Evolutionary conservation across 345 rosid genomes (phyloP), one percentile per base, ranked within the genome.

Genomic region (Cardamine chenopodiifolia): DNA sequence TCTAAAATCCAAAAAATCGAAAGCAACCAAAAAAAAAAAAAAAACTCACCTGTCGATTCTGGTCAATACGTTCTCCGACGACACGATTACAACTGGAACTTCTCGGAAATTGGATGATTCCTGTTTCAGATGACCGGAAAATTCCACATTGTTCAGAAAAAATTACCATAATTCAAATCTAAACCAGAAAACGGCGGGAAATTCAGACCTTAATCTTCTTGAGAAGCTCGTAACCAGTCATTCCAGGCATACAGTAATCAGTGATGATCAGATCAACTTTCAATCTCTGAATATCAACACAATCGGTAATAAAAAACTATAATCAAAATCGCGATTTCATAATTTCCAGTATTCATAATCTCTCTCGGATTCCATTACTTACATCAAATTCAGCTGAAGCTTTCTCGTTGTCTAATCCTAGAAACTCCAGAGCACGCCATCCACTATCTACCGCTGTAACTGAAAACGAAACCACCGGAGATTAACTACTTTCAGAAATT

Each of bases 231-330:
- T 91, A 95, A 15, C 99, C 99, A 10, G 96, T 91, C 99, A 95
- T 95, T 78, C 90, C 99, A 20, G 99, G 99, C 99, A 95, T 95
- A 32, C 97, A 95, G 68, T 95, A 95, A 68, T 95, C 99, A 3
- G 99, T 95, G 42, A 95, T 95, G 28, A 95, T 87, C 72, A 92
- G 75, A 84, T 95, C 97, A 74, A 95, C 97, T 73, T 95, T 95
- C 71, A 89, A 78, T 61, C 82, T 81, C 94, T 93, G 85, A 25
- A 76, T 62, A 62, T 15, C 19, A 2, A 63, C 4, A 18, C 17
- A 67, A 19, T 66, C 55, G 4, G 7, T 1, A 2, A 2, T 29
- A 15, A 10, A 35, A 10, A 35, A 2, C 1, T 14, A 12, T 22
- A 44, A 42, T 25, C 22, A 67, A 45, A 68, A 17, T 65, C 17